Evolutionary conservation across 164 flowering plant genomes (phyloP), one percentile per base, ranked within the genome.

Genomic region (Vitis rupestris): DNA sequence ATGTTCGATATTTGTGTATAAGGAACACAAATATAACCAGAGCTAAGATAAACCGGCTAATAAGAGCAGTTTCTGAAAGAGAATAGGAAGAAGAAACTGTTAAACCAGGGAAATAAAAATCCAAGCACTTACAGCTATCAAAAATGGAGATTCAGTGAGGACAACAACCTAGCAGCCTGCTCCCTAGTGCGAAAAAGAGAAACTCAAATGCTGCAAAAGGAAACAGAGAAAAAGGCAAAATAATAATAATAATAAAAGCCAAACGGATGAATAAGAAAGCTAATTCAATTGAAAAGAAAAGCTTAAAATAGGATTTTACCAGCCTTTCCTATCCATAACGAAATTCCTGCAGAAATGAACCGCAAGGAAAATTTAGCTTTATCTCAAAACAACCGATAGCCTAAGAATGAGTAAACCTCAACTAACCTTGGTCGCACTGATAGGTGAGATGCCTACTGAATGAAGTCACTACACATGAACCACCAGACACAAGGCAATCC

Each of bases 401-500:
- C 5, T 0, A 56, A 8, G 23, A 6, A 13, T 8, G 23, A 23
- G 60, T 15, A 15, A 14, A 19, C 54, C 19, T 55, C 27, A 23
- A 37, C 66, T 56, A 7, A 75, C 78, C 67, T 50, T 1, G 2
- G 3, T 15, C 9, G 11, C 71, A 62, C 10, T 15, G 3, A 50
- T 48, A 67, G 27, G 8, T n/a, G 3, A 6, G 3, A 10, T 49
- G 23, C 6, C 31, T 9, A 3, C 37, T 61, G 9, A 14, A 50
- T 17, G 49, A 58, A 15, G 9, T 10, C 2, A 67, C 0, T 1
- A 4, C 27, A 61, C 74, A 70, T 6, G 58, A 48, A 14, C 51
- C 60, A 61, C 67, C 74, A 61, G 19, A 30, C 4, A 3, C 17
- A 15, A 13, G 53, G 50, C 71, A 71, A 60, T 72, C 70, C 49